Conservation (phyloP, 768 basidiomycete genomes). For the Pluteus cervinus region DNA sequence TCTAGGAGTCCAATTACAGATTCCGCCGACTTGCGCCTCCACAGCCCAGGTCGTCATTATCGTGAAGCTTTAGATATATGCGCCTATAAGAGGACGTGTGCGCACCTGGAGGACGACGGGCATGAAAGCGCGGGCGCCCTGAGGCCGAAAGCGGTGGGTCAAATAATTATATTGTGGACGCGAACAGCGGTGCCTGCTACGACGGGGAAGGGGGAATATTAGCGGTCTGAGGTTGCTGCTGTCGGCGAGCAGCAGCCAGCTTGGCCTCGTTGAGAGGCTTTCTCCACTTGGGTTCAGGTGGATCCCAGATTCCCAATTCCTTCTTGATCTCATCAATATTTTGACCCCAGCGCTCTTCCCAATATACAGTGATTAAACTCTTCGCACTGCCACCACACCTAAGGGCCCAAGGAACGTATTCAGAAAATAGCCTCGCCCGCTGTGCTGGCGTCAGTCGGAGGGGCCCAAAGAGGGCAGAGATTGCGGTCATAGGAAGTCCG, state of each 20-base stretch:
- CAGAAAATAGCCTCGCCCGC: constrained; percentile 54
- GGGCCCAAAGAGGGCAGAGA: constrained; percentile 78
- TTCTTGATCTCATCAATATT: constrained; percentile 75
- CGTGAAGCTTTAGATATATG: no score
- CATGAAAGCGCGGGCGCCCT: no score
- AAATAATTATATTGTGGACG: no score
- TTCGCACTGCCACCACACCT: constrained; percentile 70
- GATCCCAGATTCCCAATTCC: constrained; percentile 82
- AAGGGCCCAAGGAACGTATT: constrained; percentile 92
- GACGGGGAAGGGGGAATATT: no score
- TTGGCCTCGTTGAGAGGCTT: constrained; percentile 60
- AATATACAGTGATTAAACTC: constrained; percentile 86
- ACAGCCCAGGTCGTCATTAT: no score
- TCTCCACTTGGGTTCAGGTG: constrained; percentile 69
- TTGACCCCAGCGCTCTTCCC: constrained; percentile 93
- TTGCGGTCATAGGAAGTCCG: constrained; percentile 78
- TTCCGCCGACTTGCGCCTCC: no score
- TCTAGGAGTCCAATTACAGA: no score
- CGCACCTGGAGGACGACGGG: no score
- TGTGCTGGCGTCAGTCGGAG: constrained; percentile 58
- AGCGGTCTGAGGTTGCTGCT: no score
- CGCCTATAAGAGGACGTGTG: no score
- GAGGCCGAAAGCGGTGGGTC: no score
- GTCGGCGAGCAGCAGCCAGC: constrained; percentile 34
- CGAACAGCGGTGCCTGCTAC: no score